A percentile compares a stretch with the other conserved stretches of the same genome.
These are phyloP conservation scores for Chlamydomonas sphaeroides DNA, from an alignment of 139 green algal genomes.

Conservation along the genomic window DNA sequence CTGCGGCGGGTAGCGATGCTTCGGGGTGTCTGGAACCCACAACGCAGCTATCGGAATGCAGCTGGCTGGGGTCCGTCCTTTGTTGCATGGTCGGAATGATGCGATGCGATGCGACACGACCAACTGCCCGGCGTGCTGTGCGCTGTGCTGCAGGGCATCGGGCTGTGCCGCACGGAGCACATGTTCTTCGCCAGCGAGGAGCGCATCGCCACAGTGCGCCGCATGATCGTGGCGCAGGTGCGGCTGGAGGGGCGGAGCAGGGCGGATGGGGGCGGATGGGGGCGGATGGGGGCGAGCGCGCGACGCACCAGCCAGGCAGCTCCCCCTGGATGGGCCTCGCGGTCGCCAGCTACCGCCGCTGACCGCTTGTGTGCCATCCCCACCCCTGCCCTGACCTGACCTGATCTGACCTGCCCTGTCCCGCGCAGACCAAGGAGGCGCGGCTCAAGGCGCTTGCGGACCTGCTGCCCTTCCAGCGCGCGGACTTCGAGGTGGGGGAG, in stretches of 20 bases:
- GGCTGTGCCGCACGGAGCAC: constrained; percentile 91
- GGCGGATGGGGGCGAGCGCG: neutral
- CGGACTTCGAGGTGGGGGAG: constrained; percentile 48
- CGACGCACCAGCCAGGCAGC: no score
- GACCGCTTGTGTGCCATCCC: no score
- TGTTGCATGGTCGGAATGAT: no score
- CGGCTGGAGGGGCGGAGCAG: neutral
- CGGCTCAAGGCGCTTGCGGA: constrained; percentile 46
- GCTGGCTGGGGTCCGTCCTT: no score
- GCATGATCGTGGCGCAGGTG: constrained; percentile 87
- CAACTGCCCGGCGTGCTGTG: no score
- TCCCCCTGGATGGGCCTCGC: no score
- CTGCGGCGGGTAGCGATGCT: neutral
- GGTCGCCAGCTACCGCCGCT: no score
- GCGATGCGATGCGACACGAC: no score
- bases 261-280: neutral
- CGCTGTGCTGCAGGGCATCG: constrained; percentile 90
- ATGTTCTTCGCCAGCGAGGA: constrained; percentile 91
- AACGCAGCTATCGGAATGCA: no score
- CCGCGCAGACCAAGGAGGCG: constrained; percentile 46
- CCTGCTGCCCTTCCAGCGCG: constrained; percentile 54
- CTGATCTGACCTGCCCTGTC: no score
- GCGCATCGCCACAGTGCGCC: constrained; percentile 82
- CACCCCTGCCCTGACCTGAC: no score
- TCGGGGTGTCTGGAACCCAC: no score